Conservation (phyloP, 2,329 filamentous ascomycete species). For the Alternaria brassicicola region DNA sequence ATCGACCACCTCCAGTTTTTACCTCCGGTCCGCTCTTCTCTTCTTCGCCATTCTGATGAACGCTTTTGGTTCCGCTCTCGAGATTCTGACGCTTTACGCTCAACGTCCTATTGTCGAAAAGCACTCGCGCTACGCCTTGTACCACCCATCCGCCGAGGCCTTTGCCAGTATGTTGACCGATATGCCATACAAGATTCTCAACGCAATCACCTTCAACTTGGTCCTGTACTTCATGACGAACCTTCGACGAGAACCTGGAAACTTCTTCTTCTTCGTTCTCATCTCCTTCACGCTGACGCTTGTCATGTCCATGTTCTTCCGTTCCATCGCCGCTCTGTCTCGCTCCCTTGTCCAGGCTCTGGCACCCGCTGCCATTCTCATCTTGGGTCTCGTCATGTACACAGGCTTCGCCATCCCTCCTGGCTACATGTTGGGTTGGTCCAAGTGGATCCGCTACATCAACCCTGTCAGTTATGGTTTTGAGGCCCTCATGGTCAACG, state of each 20-base stretch:
- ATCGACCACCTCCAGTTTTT: slow-evolving; percentile 73
- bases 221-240: slow-evolving; percentile 88
- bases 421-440: slow-evolving; percentile 76
- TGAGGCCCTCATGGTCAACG: slow-evolving; percentile 81
- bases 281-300: slow-evolving; percentile 75
- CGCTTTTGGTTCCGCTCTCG: slow-evolving; percentile 78
- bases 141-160: slow-evolving; percentile 90
- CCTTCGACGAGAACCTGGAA: slow-evolving; percentile 71
- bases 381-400: slow-evolving; percentile 69
- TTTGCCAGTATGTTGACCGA: slow-evolving; percentile 85
- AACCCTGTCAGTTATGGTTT: slow-evolving; percentile 82
- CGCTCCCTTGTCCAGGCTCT: slow-evolving; percentile 67
- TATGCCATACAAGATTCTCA: slow-evolving; percentile 80
- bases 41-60: slow-evolving; percentile 91
- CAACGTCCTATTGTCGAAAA: slow-evolving; percentile 94
- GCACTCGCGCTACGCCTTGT: slow-evolving; percentile 82
- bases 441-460: slow-evolving; percentile 81
- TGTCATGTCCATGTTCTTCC: slow-evolving; percentile 86
- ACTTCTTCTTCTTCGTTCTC: slow-evolving; percentile 86
- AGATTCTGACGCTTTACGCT: slow-evolving; percentile 84
- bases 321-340: slow-evolving; percentile 77
- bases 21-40: slow-evolving; percentile 75
- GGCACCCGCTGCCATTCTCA: slow-evolving; percentile 63
- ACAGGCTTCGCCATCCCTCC: slow-evolving; percentile 68
- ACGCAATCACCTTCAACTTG: slow-evolving; percentile 77